Conservation (phyloP, 1,284 basidiomycete species). For the Malassezia dermatis region DNA sequence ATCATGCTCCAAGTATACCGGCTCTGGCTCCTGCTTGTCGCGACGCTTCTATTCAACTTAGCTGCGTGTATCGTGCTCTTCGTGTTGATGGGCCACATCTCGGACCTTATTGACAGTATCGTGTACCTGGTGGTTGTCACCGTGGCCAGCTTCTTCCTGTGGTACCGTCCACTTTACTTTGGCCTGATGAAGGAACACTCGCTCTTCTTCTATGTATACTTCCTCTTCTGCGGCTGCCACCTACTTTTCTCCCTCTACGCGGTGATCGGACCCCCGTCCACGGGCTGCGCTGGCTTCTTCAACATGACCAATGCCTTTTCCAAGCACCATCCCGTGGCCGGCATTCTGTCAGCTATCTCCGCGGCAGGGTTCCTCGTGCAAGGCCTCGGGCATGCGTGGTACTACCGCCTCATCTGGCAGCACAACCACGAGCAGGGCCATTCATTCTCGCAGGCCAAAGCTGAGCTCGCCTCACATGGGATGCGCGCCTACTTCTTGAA, state of each 20-base stretch:
- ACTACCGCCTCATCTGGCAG: constrained; percentile 69
- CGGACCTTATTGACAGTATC: constrained; percentile 59
- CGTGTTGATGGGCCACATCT: constrained; percentile 65
- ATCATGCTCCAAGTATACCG: constrained; percentile 64
- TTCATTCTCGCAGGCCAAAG: constrained; percentile 59
- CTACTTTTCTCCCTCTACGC: constrained; percentile 64
- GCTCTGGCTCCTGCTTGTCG: constrained; percentile 52
- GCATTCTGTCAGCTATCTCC: constrained; percentile 62
- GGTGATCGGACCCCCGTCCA: constrained; percentile 52
- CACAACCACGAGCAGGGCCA: constrained; percentile 59
- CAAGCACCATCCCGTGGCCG: constrained; percentile 20
- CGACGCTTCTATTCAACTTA: constrained; percentile 76
- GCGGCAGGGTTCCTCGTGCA: constrained; percentile 80
- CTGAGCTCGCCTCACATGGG: constrained; percentile 71
- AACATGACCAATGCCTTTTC: constrained; percentile 62
- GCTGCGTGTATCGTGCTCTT: constrained; percentile 79
- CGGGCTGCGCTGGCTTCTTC: constrained; percentile 88
- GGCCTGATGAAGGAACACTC: constrained; percentile 77
- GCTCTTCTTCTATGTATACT: constrained; percentile 60
- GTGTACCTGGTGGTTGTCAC: constrained; percentile 77
- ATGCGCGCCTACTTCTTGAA: constrained; percentile 66
- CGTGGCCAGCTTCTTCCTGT: constrained; percentile 71
- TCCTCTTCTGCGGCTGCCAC: constrained; percentile 91
- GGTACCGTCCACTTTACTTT: constrained; percentile 78
- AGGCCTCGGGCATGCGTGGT: constrained; percentile 68